Evolutionary conservation across 495 filamentous ascomycete species (phyloP).

Genomic region (Xylaria venustula): DNA sequence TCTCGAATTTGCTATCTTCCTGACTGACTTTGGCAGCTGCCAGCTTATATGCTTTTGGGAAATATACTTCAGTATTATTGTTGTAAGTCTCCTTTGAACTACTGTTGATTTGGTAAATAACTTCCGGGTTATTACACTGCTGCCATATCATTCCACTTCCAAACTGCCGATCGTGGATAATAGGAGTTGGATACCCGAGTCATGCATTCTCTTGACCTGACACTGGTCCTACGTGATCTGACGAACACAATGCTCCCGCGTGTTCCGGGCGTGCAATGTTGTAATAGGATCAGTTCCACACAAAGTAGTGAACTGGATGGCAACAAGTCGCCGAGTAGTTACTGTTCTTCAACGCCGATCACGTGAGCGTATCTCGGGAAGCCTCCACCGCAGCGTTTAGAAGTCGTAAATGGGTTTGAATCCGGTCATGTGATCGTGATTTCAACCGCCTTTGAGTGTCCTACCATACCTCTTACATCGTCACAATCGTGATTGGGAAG

Average conservation of each 20-base stretch:
- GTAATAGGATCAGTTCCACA: not conserved
- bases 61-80: too few relatives aligned
- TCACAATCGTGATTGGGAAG: not conserved
- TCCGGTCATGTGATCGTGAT: slow-evolving; percentile 16
- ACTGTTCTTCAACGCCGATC: slow-evolving; percentile 5
- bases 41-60: too few relatives aligned
- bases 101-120: too few relatives aligned
- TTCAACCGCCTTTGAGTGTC: not conserved
- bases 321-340: not conserved
- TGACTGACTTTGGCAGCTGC: too few relatives aligned
- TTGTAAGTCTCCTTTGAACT: too few relatives aligned
- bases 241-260: not conserved
- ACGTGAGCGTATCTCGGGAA: slow-evolving; percentile 16
- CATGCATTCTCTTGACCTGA: not conserved
- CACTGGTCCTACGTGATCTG: not conserved
- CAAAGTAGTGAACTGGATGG: not conserved
- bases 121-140: not conserved
- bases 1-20: too few relatives aligned
- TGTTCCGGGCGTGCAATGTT: not conserved
- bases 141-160: not conserved
- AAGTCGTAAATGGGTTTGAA: not conserved
- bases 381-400: not conserved
- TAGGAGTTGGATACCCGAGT: not conserved
- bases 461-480: not conserved
- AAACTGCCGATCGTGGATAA: not conserved